Evolutionary conservation across 768 basidiomycete genomes (phyloP), one percentile per base, ranked within the genome.

Genomic region (Kwoniella dejecticola): DNA sequence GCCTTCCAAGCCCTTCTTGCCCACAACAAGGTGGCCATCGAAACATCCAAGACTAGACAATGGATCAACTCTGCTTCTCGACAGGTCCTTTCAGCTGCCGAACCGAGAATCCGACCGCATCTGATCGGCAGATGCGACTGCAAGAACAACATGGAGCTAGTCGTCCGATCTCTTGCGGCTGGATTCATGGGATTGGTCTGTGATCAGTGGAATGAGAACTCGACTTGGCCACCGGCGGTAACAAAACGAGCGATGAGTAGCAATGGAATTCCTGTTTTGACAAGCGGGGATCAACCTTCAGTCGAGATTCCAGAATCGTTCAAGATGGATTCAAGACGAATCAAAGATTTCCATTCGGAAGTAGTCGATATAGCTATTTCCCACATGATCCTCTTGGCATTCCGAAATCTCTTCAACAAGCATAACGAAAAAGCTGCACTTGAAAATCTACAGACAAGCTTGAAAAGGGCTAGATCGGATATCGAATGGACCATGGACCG

Each of bases 311-410:
- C 82, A 11, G 77, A 76, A 60, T 79, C 63, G 8, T 38, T 73
- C 47, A 59, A 62, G 60, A 68, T 74, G 62, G 67, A 70, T 52
- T 41, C 63, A 2, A 62, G 68, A 47, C 42, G 69, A 27, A 56
- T 73, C 55, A 63, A 33, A 41, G 53, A 63, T 21, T 70, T 70
- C 60, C 45, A 68, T 67, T 81, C 84, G 41, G 92, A 95, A 62
- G 87, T 87, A 0, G 83, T 85, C 27, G 91, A 94, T 69, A 81
- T 87, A 42, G 85, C 85, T 19, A 85, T 87, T 45, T 79, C 90
- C 52, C 89, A 88, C 79, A 87, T 92, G 85, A 85, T 91, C 67
- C 81, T 90, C 33, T 81, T 92, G 70, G 85, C 91, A 21, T 91
- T 86, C 75, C 86, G 89, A 41, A 88, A 91, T 73, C 84, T 91